Percentiles rank a stretch among this genome's conserved stretches.
These are phyloP conservation scores for Leccinellum luteum DNA, from an alignment of 768 basidiomycete species.

Conservation along the genomic window DNA sequence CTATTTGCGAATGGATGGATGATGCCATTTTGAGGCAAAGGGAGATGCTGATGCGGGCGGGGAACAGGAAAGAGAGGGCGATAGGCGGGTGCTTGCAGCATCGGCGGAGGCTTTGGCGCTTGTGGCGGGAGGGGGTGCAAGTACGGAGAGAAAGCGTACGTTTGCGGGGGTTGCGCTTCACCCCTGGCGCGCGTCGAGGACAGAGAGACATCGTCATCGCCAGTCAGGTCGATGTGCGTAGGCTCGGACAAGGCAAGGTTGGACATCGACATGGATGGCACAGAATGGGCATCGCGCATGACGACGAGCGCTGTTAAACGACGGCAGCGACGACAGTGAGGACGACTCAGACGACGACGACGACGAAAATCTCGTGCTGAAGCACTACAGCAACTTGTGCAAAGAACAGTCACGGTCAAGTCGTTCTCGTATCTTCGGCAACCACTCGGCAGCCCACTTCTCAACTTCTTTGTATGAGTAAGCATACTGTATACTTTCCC, in stretches of 20 bases:
- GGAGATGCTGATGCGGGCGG: conserved; percentile 21
- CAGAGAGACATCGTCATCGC: conserved; percentile 57
- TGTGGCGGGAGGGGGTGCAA: conserved; percentile 22
- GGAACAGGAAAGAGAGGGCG: conserved; percentile 53
- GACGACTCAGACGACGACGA: neutral
- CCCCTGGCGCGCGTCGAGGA: conserved; percentile 30
- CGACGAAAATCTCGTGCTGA: neutral
- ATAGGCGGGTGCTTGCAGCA: conserved; percentile 33
- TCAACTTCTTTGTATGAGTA: conserved; percentile 19
- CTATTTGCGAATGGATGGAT: conserved; percentile 17
- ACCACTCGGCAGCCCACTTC: conserved; percentile 14
- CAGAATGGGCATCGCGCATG: conserved; percentile 29
- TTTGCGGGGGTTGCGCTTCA: conserved; percentile 38
- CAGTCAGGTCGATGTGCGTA: conserved; percentile 68
- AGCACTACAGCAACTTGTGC: conserved; percentile 7
- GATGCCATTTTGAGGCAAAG: conserved; percentile 23
- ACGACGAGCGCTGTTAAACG: conserved; percentile 3
- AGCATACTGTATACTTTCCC: conserved; percentile 21
- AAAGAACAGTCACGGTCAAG: conserved; percentile 16
- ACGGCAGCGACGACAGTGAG: neutral
- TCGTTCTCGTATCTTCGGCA: conserved; percentile 29
- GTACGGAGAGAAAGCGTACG: conserved; percentile 24
- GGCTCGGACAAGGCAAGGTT: conserved; percentile 39
- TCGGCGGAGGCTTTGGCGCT: conserved; percentile 26
- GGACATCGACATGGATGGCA: conserved; percentile 35